These are phyloP conservation scores for Penicillium sp. DNA, from an alignment of 2,329 filamentous ascomycete species.

Conservation along the genomic window DNA sequence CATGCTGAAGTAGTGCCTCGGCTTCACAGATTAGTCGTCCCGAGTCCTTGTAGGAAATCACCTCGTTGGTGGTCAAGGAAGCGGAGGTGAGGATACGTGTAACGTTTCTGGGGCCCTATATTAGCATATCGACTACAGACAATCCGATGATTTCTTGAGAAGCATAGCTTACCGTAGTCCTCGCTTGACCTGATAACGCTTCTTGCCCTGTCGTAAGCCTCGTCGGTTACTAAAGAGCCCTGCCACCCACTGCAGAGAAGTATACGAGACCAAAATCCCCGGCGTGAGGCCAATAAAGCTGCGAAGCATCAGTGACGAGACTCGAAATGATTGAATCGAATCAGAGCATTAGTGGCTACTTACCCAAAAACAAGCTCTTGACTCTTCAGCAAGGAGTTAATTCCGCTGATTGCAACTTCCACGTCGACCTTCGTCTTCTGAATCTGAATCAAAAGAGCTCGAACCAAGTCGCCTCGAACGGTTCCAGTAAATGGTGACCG, in stretches of 20 bases:
- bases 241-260: slow-evolving; percentile 69
- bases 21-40: slow-evolving; percentile 88
- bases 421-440: slow-evolving; percentile 99
- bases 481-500: slow-evolving; percentile 79
- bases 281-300: slow-evolving; percentile 93
- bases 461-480: slow-evolving; percentile 80
- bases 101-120: slow-evolving; percentile 61
- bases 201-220: slow-evolving; percentile 64
- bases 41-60: slow-evolving; percentile 88
- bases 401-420: slow-evolving; percentile 92
- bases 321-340: background rate
- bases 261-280: slow-evolving; percentile 81
- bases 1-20: slow-evolving; percentile 73
- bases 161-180: slow-evolving; percentile 61
- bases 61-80: slow-evolving; percentile 64
- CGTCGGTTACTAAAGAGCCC: slow-evolving; percentile 68
- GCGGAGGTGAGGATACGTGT: slow-evolving; percentile 73
- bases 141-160: background rate
- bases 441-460: slow-evolving; percentile 90
- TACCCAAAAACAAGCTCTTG: slow-evolving; percentile 90
- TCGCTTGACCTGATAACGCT: slow-evolving; percentile 70
- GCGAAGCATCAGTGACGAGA: slow-evolving; percentile 8
- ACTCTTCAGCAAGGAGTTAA: slow-evolving; percentile 90
- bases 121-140: background rate
- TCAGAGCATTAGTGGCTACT: slow-evolving; percentile 3